phyloP scores from a whole-genome alignment of 2,329 filamentous ascomycete genomes.

The Metarhizium brunneum region DNA sequence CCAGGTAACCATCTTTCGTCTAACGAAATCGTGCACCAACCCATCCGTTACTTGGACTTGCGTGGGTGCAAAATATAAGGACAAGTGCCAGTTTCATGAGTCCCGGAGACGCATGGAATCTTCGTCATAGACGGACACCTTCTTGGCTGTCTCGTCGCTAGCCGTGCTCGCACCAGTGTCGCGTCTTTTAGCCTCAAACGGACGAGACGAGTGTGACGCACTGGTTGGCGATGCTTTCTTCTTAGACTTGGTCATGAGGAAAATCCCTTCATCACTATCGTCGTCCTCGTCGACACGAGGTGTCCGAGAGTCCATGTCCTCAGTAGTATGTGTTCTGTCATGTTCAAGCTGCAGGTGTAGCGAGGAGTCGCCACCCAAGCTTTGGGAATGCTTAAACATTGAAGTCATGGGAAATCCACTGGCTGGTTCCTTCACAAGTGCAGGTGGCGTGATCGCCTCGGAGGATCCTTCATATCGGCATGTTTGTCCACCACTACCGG shows the following conservation, averaged over 20 bases:
- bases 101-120: constrained; percentile 7
- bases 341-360: constrained; percentile 19
- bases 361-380: constrained; percentile 23
- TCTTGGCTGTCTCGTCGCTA: constrained; percentile 57
- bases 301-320: constrained; percentile 1
- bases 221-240: constrained; percentile 26
- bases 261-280: constrained; percentile 45
- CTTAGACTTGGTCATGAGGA: constrained; percentile 44
- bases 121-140: constrained; percentile 32
- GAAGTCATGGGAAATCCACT: constrained; percentile 38
- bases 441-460: constrained; percentile 46
- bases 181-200: constrained; percentile 35
- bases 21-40: constrained; percentile 7
- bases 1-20: not conserved
- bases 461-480: constrained; percentile 35
- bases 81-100: not conserved
- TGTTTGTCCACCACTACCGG: constrained; percentile 31
- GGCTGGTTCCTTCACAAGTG: constrained; percentile 35
- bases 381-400: constrained; percentile 21
- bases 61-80: constrained; percentile 5
- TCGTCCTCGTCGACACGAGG: constrained; percentile 30
- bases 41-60: constrained; percentile 7
- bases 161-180: constrained; percentile 53
- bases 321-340: constrained; percentile 4
- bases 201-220: constrained; percentile 13